These are phyloP conservation scores for Ceratobasidium sp. DNA, from an alignment of 1,284 basidiomycete species.

Conservation along the genomic window DNA sequence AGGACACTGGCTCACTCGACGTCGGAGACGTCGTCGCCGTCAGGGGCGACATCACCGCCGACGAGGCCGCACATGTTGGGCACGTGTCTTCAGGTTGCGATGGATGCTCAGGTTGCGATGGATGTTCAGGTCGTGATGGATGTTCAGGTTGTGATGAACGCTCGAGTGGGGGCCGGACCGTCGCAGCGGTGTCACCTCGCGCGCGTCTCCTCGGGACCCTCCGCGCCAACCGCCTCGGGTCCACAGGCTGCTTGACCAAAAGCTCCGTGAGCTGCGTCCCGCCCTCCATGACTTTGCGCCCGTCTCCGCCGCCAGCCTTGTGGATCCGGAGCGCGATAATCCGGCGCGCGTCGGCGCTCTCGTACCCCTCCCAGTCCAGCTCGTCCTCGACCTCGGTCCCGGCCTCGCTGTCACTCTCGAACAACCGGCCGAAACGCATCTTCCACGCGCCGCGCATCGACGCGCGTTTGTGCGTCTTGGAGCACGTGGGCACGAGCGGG, in stretches of 20 bases:
- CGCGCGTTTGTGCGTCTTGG: constrained; percentile 30
- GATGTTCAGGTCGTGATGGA: neutral
- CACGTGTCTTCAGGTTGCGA: constrained; percentile 24
- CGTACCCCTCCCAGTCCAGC: constrained; percentile 37
- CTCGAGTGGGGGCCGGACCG: neutral
- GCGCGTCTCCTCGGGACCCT: neutral
- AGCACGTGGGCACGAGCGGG: constrained; percentile 33
- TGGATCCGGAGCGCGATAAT: constrained; percentile 28
- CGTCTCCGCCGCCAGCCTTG: constrained; percentile 24
- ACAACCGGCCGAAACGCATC: constrained; percentile 37
- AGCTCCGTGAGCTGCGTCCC: constrained; percentile 7
- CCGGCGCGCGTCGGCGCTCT: constrained; percentile 34
- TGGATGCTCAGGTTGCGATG: neutral
- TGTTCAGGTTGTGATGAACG: neutral
- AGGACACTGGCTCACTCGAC: constrained; percentile 16
- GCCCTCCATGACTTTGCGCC: constrained; percentile 34
- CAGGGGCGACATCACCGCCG: neutral
- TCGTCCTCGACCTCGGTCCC: constrained; percentile 39
- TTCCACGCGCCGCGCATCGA: constrained; percentile 37
- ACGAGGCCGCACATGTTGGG: constrained; percentile 3
- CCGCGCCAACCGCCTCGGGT: constrained; percentile 16
- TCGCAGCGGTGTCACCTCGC: constrained; percentile 15
- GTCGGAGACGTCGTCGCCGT: constrained; percentile 15
- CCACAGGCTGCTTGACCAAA: constrained; percentile 24
- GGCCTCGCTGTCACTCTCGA: constrained; percentile 38